These are phyloP conservation scores for Talaromyces sp. DNA, from an alignment of 2,329 filamentous ascomycete species.

Conservation along the genomic window DNA sequence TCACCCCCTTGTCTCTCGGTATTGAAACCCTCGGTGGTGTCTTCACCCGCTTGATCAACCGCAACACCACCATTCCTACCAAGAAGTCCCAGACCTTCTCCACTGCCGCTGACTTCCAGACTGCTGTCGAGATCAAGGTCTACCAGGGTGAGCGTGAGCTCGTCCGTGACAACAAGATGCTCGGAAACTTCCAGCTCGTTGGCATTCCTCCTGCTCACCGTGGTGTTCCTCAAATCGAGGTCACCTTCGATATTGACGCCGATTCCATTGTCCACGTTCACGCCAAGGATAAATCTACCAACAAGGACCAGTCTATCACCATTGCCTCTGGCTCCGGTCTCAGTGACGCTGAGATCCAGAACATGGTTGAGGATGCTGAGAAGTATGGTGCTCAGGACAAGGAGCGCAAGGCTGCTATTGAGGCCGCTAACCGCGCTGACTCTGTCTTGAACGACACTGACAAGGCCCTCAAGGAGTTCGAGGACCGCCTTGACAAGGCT, in stretches of 20 bases:
- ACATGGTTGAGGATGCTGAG: constrained; percentile 97
- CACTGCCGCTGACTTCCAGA: constrained; percentile 96
- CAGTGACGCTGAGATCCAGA: constrained; percentile 88
- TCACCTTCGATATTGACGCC: constrained; percentile 98
- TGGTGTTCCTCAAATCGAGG: constrained; percentile 93
- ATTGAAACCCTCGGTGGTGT: constrained; percentile 98
- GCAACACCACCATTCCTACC: constrained; percentile 97
- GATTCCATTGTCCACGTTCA: constrained; percentile 97
- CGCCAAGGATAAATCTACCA: constrained; percentile 98
- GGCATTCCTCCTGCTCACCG: constrained; percentile 94
- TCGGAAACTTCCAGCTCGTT: constrained; percentile 99
- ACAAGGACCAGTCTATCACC: constrained; percentile 99
- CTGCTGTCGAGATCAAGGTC: constrained; percentile 98
- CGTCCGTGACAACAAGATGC: constrained; percentile 95
- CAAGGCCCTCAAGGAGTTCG: constrained; percentile 95
- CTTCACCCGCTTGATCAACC: constrained; percentile 97
- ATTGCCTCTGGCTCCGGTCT: constrained; percentile 97
- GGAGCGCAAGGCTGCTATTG: constrained; percentile 92
- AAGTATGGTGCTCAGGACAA: constrained; percentile 93
- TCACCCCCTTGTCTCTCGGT: constrained; percentile 93
- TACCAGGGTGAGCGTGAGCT: constrained; percentile 99
- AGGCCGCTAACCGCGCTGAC: constrained; percentile 96
- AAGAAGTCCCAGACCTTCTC: constrained; percentile 99
- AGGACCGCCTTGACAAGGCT: constrained; percentile 93
- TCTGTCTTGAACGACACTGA: constrained; percentile 95